Evolutionary conservation across 75 land plant genomes (phyloP).

Genomic region (Pinus tabuliformis): DNA sequence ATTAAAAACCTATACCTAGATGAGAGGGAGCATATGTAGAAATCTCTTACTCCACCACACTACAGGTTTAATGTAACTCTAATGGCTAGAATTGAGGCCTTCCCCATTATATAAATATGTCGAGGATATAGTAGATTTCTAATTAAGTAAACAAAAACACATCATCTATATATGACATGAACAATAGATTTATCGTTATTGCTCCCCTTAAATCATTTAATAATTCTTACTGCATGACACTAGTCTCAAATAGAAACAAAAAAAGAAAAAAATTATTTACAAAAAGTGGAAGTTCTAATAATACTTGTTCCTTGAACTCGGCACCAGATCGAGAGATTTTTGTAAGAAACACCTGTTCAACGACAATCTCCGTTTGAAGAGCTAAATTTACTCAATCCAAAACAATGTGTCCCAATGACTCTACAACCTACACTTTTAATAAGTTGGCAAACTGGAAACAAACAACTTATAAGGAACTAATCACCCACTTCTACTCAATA

Average conservation of each 20-base stretch:
- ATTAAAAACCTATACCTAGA: too few species aligned
- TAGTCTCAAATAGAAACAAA: not conserved
- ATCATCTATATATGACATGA: too few species aligned
- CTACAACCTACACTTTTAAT: constrained; percentile 67
- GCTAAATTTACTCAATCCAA: constrained; percentile 84
- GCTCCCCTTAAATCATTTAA: too few species aligned
- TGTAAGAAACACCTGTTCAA: constrained; percentile 93
- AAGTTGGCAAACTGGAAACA: not conserved
- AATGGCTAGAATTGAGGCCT: too few species aligned
- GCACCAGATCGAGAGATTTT: constrained; percentile 50
- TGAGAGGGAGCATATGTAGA: too few species aligned
- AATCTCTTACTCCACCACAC: too few species aligned
- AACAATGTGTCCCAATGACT: constrained; percentile 81
- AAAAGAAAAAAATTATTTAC: not conserved
- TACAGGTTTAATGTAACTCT: too few species aligned
- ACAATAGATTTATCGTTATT: too few species aligned
- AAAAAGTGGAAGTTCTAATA: not conserved
- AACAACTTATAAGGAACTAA: not conserved
- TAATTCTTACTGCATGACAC: too few species aligned
- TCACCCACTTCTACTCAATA: not conserved
- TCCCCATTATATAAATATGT: too few species aligned
- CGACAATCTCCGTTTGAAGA: constrained; percentile 80
- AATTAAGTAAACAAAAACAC: too few species aligned
- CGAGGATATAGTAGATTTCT: too few species aligned
- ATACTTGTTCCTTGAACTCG: constrained; percentile 88